Evolutionary conservation across 345 rosid genomes (phyloP).

Genomic region (Toxicodendron radicans): DNA sequence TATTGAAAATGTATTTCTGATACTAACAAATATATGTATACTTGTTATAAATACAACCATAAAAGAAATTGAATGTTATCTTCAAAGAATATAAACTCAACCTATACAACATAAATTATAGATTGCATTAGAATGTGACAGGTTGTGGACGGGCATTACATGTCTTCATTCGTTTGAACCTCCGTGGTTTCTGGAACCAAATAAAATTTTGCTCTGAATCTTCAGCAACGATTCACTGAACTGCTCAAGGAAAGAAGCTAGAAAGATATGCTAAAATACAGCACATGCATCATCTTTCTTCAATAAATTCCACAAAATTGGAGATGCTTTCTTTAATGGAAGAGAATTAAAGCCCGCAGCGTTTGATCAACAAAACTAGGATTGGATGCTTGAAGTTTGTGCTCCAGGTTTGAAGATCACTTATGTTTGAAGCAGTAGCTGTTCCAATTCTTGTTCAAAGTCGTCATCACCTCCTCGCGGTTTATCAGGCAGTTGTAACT

Average conservation of each 20-base stretch:
- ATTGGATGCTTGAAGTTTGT: neutral
- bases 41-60: no score
- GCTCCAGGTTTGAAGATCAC: neutral
- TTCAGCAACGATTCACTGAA: neutral
- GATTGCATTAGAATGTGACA: no score
- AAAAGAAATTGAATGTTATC: no score
- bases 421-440: slow-evolving; percentile 29
- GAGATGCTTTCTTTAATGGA: no score
- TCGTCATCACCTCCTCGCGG: slow-evolving; percentile 32
- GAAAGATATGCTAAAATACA: no score
- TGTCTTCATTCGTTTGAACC: neutral
- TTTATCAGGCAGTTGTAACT: slow-evolving; percentile 9
- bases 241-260: neutral
- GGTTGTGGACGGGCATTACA: neutral
- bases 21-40: no score
- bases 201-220: neutral
- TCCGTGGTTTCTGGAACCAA: neutral
- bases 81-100: no score
- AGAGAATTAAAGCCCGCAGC: no score
- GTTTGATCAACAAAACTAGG: neutral
- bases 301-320: no score
- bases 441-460: slow-evolving; percentile 43
- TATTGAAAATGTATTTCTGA: no score
- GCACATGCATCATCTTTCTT: no score
- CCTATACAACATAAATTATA: no score